Percentiles rank a stretch among this genome's conserved stretches.
Conservation (phyloP, 2,329 filamentous ascomycete species). For the Dothiorella sarmentorum region DNA sequence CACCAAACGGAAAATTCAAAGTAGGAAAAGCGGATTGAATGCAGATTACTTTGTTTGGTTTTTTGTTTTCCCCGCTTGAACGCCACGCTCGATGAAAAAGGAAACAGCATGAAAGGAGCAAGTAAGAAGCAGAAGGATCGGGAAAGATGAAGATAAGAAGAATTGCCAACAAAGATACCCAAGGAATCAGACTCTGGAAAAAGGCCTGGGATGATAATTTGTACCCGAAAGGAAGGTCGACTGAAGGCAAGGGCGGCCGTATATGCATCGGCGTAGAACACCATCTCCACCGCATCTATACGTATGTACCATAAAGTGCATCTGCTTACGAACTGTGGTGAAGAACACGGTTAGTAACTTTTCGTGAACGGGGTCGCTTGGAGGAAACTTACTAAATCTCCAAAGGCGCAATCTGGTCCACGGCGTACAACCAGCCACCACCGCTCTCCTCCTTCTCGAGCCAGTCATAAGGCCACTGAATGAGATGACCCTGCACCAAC, state of each 20-base stretch:
- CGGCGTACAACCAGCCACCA: constrained; percentile 94
- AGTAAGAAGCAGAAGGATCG: background rate
- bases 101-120: constrained; percentile 14
- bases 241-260: background rate
- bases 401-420: constrained; percentile 91
- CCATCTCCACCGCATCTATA: background rate
- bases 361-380: background rate
- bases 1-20: constrained; percentile 11
- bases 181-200: no score
- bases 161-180: background rate
- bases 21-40: background rate
- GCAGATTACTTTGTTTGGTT: constrained; percentile 16
- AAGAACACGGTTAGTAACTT: background rate
- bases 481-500: constrained; percentile 81
- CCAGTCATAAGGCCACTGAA: constrained; percentile 95
- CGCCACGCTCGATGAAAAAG: background rate
- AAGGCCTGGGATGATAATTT: background rate
- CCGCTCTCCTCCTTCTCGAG: constrained; percentile 79
- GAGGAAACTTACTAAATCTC: constrained; percentile 82
- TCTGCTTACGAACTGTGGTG: background rate
- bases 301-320: background rate
- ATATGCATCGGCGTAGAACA: background rate
- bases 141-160: background rate
- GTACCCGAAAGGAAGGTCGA: background rate
- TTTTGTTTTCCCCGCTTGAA: background rate